phyloP scores from a whole-genome alignment of 2,329 filamentous ascomycete genomes.

The Peltaster fructicola region DNA sequence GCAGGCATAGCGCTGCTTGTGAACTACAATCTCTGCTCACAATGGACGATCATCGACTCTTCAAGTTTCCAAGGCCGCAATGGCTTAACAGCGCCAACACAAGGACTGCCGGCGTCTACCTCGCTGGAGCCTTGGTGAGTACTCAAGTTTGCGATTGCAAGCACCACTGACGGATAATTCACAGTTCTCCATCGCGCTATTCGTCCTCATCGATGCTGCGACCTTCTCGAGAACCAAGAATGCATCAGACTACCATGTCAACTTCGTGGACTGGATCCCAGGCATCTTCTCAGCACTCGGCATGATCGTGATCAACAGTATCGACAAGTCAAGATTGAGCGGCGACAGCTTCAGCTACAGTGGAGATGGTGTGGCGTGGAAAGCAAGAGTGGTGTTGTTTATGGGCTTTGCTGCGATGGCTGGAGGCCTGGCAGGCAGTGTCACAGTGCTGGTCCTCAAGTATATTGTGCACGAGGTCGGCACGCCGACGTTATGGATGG shows the following conservation, averaged over 20 bases:
- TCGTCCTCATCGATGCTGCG: conserved; percentile 49
- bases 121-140: conserved; percentile 48
- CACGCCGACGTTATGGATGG: conserved; percentile 48
- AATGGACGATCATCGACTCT: conserved; percentile 38
- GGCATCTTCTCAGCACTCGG: conserved; percentile 51
- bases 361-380: conserved; percentile 52
- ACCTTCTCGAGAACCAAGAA: conserved; percentile 46
- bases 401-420: conserved; percentile 52
- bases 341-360: conserved; percentile 48
- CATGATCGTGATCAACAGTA: conserved; percentile 56
- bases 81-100: conserved; percentile 50
- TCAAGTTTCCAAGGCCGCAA: conserved; percentile 48
- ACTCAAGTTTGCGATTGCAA: not conserved
- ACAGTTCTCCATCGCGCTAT: conserved; percentile 53
- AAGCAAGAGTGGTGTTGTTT: conserved; percentile 49
- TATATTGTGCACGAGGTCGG: conserved; percentile 43
- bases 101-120: conserved; percentile 47
- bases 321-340: conserved; percentile 48
- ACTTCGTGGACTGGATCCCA: conserved; percentile 56
- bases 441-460: conserved; percentile 51
- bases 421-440: conserved; percentile 47
- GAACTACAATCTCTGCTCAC: too few relatives aligned
- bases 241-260: conserved; percentile 42
- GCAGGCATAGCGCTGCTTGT: conserved; percentile 1
- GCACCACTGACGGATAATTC: too few relatives aligned